Percentiles rank a stretch among this genome's conserved stretches.
Conservation (phyloP, 2,329 filamentous ascomycete genomes). For the Metarhizium humberi region DNA sequence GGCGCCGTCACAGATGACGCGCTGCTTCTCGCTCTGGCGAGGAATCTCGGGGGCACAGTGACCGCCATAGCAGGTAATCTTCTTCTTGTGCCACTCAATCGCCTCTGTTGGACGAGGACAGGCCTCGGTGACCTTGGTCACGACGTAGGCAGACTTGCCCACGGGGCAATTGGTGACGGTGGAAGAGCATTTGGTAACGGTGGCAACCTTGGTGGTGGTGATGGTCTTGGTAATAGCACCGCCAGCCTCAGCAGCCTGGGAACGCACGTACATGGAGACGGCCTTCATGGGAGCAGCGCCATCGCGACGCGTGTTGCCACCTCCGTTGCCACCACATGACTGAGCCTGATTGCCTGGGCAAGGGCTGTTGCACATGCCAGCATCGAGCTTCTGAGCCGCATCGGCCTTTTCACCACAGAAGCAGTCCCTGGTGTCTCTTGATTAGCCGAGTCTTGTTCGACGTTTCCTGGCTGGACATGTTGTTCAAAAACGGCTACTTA, state of each 20-base stretch:
- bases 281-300: not conserved
- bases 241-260: not conserved
- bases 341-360: slow-evolving; percentile 18
- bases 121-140: slow-evolving; percentile 14
- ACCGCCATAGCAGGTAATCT: slow-evolving; percentile 25
- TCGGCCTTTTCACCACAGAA: slow-evolving; percentile 16
- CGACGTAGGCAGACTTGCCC: slow-evolving; percentile 11
- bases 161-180: slow-evolving; percentile 15
- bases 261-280: slow-evolving; percentile 4
- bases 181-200: slow-evolving; percentile 20
- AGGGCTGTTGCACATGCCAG: slow-evolving; percentile 14
- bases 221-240: slow-evolving; percentile 15
- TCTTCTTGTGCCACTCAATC: slow-evolving; percentile 18
- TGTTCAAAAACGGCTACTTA: slow-evolving; percentile 6
- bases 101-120: slow-evolving; percentile 13
- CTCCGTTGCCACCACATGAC: slow-evolving; percentile 16
- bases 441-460: not conserved
- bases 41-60: slow-evolving; percentile 20
- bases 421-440: slow-evolving; percentile 14
- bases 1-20: not conserved
- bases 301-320: not conserved
- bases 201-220: slow-evolving; percentile 16
- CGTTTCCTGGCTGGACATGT: not conserved
- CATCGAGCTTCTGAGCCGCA: slow-evolving; percentile 5
- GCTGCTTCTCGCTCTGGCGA: slow-evolving; percentile 9